Base-by-base conservation (phyloP, 495 filamentous ascomycete genomes). In the Amniculicola lignicola region DNA sequence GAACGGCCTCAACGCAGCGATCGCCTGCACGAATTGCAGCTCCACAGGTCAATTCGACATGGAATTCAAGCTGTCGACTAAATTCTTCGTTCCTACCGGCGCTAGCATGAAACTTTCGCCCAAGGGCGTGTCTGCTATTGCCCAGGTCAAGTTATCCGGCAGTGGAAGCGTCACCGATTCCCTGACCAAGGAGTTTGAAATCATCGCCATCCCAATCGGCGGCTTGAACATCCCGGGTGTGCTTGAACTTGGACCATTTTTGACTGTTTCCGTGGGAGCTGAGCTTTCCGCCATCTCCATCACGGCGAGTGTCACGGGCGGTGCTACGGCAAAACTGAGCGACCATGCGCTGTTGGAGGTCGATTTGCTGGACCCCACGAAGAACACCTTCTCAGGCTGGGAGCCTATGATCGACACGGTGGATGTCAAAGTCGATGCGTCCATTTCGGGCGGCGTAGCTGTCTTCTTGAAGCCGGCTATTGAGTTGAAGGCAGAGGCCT, bases 11-110 rank as follows among this genome's bases (percentile, higher is more conserved):
- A 42, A 49, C 2, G 50, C 69, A 2, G 51, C 47, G 4, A 47
- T 67, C 24, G 56, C 50, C 14, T 73, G 69, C 45, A 44, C 43
- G 3, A 49, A 54, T 14, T 75, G 71, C 44, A 58, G 61, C 29
- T 70, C 70, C 1, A 58, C 61, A 24, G 71, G 72, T 21, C 44
- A 62, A 6, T 67, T 75, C 42, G 66, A 73, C 50, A 65, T 73
- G 41, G 59, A 61, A 6, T 68, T 73, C 51, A 61, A 64, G 16
- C 64, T 73, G 21, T 61, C 64, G 19, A 67, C 60, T 10, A 46
- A 58, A 19, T 25, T 62, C 31, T 51, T 43, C 31, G 51, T 71
- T 19, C 69, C 69, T 14, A 59, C 62, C 15, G 65, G 35, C 9
- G 64, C 61, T 10, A 63, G 46, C 1, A 41, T 73, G 16, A 63